Percentiles rank a stretch among this genome's conserved stretches.
These are phyloP conservation scores for Pyricularia pennisetigena DNA, from an alignment of 2,329 filamentous ascomycete genomes.

Conservation along the genomic window DNA sequence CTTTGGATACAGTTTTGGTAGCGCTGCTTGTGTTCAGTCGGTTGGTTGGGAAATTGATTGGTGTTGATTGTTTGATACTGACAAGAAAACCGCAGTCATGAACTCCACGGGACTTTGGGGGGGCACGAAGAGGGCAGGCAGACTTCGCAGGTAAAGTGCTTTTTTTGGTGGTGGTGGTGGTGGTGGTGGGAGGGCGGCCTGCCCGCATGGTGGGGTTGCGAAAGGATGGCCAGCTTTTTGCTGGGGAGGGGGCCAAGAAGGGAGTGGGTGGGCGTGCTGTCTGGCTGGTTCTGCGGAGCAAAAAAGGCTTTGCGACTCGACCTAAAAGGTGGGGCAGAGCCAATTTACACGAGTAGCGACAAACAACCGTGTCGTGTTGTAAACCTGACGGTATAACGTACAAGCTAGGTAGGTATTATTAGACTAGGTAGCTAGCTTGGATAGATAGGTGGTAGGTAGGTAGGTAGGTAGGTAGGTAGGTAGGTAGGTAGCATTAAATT, in stretches of 20 bases:
- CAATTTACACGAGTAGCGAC: neutral
- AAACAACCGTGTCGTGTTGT: neutral
- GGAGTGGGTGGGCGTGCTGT: neutral
- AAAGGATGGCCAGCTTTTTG: neutral
- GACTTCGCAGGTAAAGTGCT: neutral
- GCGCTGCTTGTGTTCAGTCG: neutral
- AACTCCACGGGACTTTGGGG: neutral
- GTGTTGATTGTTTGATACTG: neutral
- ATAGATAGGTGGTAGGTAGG: too few relatives aligned
- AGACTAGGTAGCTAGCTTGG: too few relatives aligned
- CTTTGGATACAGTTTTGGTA: neutral
- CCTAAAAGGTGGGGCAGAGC: neutral
- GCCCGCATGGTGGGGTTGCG: conserved; percentile 1
- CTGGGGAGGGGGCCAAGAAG: neutral
- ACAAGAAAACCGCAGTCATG: neutral
- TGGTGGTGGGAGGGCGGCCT: neutral
- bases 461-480: too few relatives aligned
- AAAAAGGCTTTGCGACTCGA: neutral
- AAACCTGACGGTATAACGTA: neutral
- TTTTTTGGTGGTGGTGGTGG: neutral
- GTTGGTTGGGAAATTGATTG: neutral
- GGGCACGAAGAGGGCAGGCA: neutral
- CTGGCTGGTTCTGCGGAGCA: neutral
- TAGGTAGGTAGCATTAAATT: too few relatives aligned
- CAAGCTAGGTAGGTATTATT: neutral